phyloP scores from a whole-genome alignment of 163 green algal genomes.

The Prototheca wickerhamii region DNA sequence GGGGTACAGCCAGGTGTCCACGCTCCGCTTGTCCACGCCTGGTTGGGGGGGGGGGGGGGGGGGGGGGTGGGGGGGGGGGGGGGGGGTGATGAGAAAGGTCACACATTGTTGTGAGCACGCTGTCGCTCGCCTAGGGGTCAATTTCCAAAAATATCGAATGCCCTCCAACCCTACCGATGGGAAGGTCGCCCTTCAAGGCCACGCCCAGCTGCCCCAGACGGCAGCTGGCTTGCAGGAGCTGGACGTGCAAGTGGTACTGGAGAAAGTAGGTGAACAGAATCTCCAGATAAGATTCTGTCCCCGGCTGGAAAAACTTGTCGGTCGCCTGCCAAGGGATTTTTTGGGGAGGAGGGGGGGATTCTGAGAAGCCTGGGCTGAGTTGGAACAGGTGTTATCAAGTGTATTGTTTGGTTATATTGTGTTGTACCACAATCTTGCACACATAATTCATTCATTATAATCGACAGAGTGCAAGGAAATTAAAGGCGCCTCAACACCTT shows the following conservation, averaged over 20 bases:
- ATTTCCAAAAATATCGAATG: too few species aligned
- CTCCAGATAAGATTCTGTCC: neutral
- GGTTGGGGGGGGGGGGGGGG: too few species aligned
- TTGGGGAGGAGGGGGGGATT: neutral
- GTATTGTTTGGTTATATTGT: too few species aligned
- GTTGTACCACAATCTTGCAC: too few species aligned
- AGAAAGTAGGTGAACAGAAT: slow-evolving; percentile 79
- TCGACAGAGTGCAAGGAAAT: neutral
- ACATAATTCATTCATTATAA: too few species aligned
- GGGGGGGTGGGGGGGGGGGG: too few species aligned
- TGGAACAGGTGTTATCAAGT: too few species aligned
- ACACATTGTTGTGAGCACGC: neutral
- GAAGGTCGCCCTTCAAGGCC: slow-evolving; percentile 91
- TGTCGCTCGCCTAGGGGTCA: neutral
- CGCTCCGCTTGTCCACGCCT: slow-evolving; percentile 83
- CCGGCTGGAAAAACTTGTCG: neutral
- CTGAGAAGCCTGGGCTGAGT: too few species aligned
- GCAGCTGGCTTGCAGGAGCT: slow-evolving; percentile 56
- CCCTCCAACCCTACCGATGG: slow-evolving; percentile 67
- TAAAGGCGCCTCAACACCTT: too few species aligned
- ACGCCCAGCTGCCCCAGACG: slow-evolving; percentile 57
- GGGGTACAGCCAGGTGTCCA: slow-evolving; percentile 82
- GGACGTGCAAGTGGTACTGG: slow-evolving; percentile 79
- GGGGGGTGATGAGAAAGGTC: too few species aligned
- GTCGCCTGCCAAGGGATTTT: slow-evolving; percentile 13